Conservation (phyloP, 2,329 filamentous ascomycete species). For the Alternaria postmessia region DNA sequence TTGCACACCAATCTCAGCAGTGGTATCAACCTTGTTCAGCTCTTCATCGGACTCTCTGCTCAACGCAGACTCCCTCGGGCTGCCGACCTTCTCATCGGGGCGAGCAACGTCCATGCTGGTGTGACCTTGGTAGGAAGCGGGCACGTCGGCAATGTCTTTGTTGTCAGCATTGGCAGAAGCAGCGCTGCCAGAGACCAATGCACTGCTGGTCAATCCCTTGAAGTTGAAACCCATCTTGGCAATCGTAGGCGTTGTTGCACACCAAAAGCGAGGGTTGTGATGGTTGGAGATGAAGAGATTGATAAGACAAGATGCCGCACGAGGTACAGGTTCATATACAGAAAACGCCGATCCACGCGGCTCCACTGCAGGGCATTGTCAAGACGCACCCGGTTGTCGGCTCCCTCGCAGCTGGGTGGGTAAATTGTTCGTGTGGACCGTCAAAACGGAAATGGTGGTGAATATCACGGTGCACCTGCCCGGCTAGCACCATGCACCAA, state of each 20-base stretch:
- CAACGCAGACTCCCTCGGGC: constrained; percentile 21
- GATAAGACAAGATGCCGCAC: constrained; percentile 36
- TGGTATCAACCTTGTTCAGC: constrained; percentile 43
- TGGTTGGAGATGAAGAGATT: constrained; percentile 26
- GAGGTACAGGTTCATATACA: constrained; percentile 31
- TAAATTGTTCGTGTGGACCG: constrained; percentile 13
- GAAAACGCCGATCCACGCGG: constrained; percentile 18
- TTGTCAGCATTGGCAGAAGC: constrained; percentile 23
- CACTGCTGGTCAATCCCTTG: constrained; percentile 40
- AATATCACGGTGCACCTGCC: constrained; percentile 16
- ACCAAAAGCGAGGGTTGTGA: constrained; percentile 7
- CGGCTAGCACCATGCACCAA: constrained; percentile 21
- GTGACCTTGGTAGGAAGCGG: constrained; percentile 38
- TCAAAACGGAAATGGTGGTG: constrained; percentile 16
- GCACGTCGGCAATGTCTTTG: constrained; percentile 40
- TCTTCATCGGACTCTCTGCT: constrained; percentile 37
- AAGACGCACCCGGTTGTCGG: constrained; percentile 19
- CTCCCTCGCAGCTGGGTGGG: constrained; percentile 20
- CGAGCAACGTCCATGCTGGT: constrained; percentile 36
- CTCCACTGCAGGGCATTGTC: constrained; percentile 15
- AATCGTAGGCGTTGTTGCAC: constrained; percentile 1
- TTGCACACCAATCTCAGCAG: constrained; percentile 41
- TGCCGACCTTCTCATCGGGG: constrained; percentile 40
- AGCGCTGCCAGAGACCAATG: constrained; percentile 32
- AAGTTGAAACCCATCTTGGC: constrained; percentile 43